Evolutionary conservation across 2,329 filamentous ascomycete species (phyloP), one percentile per base, ranked within the genome.

Genomic region (Didymella pinodella): DNA sequence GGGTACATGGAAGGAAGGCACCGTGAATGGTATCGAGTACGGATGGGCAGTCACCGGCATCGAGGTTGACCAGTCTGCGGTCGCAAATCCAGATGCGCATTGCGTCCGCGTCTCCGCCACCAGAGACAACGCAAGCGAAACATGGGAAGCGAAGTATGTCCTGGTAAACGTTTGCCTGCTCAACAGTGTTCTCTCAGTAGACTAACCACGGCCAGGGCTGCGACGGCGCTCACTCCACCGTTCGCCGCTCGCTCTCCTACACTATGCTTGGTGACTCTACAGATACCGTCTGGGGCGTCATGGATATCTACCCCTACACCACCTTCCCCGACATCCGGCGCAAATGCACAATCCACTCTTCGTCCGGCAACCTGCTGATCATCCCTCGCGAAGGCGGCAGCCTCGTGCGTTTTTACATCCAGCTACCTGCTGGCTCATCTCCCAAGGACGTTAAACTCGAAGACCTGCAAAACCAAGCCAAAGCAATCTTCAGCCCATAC

Each of bases 371-470:
- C 20, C 57, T 84, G 12, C 62, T 83, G 65, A 81, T 84, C 54
- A 85, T 85, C 38, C 82, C 83, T 0, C 79, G 83, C n/a, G 83
- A 85, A 69, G 83, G 82, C 68, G 81, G 75, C 1, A 82, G 82
- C 48, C 74, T 89, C 62, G 84, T 84, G 1, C 83, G 88, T 14
- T 85, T 88, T 70, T 89, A 88, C 71, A 86, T 88, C 55, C 83
- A 89, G 69, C 71, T 89, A 1, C 81, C 83, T 68, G 52, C 64
- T 0, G 80, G 81, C 6, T 84, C 81, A 0, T 80, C 80, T 2
- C 79, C 83, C 1, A 83, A 80, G 57, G 78, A 81, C 20, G 83
- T 89, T 34, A 83, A 74, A 2, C 74, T 87, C 0, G 79, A 80
- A 25, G 79, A 85, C 40, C 75, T 89, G 1, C 85, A 88, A 55